Percentiles rank a stretch among this genome's conserved stretches.
Conservation (phyloP, 2,329 filamentous ascomycete species). For the Colletotrichum gigasporum region DNA sequence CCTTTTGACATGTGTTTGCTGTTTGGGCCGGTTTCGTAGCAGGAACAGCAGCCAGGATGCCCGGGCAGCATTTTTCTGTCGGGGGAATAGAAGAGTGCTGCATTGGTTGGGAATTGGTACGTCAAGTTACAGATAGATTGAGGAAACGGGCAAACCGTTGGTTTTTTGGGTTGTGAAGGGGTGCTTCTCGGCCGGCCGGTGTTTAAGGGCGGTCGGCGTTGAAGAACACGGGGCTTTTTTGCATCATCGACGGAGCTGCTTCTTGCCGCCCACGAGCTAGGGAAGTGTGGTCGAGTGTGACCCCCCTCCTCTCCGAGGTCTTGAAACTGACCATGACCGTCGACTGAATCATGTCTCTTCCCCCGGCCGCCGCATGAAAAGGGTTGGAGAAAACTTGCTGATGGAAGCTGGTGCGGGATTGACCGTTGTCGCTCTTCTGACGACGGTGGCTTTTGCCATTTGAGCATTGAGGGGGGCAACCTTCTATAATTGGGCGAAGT, state of each 20-base stretch:
- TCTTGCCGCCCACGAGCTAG: too few relatives aligned
- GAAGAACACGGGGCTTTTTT: too few relatives aligned
- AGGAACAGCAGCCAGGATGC: too few relatives aligned
- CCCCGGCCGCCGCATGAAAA: constrained; percentile 2
- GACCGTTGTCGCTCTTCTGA: neutral
- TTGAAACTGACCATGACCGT: neutral
- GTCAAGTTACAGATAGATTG: neutral
- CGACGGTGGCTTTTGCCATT: neutral
- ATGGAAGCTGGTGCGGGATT: neutral
- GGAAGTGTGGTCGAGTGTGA: too few relatives aligned
- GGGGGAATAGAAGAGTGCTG: neutral
- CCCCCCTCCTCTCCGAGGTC: neutral
- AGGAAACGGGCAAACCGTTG: neutral
- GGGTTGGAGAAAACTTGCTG: neutral
- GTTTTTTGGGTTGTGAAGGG: neutral
- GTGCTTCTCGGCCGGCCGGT: too few relatives aligned
- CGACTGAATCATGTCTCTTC: constrained; percentile 1
- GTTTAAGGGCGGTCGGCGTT: too few relatives aligned
- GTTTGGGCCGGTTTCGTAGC: too few relatives aligned
- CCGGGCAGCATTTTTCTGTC: neutral
- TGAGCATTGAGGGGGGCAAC: neutral
- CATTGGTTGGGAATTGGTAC: neutral
- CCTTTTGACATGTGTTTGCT: neutral
- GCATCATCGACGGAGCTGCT: too few relatives aligned
- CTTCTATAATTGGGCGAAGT: neutral